Conservation (phyloP, 495 filamentous ascomycete genomes). For the Penicillium macrosclerotiorum region DNA sequence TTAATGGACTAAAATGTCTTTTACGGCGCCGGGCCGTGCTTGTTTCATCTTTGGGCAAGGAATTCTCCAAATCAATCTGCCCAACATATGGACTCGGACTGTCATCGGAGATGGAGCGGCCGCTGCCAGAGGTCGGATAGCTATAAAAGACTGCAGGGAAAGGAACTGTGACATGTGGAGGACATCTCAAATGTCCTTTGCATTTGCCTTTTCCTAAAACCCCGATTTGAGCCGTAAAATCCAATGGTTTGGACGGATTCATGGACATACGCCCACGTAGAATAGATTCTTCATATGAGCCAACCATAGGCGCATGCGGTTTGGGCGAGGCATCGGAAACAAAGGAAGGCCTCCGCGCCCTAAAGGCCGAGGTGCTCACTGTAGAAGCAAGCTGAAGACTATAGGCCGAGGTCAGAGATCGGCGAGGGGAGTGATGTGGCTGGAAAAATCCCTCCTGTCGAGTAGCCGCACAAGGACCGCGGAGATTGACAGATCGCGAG, state of each 20-base stretch:
- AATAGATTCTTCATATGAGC: constrained; percentile 97
- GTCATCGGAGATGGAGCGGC: constrained; percentile 64
- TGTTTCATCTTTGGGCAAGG: constrained; percentile 50
- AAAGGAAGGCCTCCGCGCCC: constrained; percentile 67
- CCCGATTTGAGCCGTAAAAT: constrained; percentile 94
- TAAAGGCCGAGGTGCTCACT: constrained; percentile 58
- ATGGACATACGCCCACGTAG: constrained; percentile 95
- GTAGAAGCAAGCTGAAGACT: constrained; percentile 56
- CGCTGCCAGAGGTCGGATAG: constrained; percentile 65
- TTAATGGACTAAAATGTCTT: constrained; percentile 46
- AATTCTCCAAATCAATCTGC: constrained; percentile 85
- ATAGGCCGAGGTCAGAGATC: constrained; percentile 66
- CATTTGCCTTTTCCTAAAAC: constrained; percentile 89
- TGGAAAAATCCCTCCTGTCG: constrained; percentile 53
- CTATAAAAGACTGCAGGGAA: constrained; percentile 98
- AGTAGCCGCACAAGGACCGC: constrained; percentile 19
- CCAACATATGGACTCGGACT: constrained; percentile 96
- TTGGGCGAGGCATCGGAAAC: constrained; percentile 72
- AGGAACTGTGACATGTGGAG: constrained; percentile 85
- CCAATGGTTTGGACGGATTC: constrained; percentile 86
- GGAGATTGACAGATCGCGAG: constrained; percentile 15
- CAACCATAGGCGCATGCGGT: constrained; percentile 91
- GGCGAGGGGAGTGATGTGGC: constrained; percentile 71
- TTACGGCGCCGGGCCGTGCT: constrained; percentile 42
- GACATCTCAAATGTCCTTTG: constrained; percentile 81